Evolutionary conservation across 345 rosid species (phyloP), one percentile per base, ranked within the genome.

Genomic region (Eutrema japonicum): DNA sequence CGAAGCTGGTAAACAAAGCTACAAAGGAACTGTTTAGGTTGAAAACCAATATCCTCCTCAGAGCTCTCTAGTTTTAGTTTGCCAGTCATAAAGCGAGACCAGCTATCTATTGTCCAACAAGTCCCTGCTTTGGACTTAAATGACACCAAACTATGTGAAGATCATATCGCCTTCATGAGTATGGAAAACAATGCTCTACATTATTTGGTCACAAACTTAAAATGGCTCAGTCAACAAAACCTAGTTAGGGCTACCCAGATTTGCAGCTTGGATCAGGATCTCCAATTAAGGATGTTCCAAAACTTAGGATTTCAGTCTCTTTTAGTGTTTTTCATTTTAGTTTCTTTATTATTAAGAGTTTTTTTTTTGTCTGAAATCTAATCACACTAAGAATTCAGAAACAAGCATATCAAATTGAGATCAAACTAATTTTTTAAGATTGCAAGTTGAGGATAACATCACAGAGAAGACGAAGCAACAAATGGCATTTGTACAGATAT

Each of bases 401-500:
- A 50, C 60, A 72, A 40, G 36, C 14, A 50, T 4, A 22, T 52
- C 29, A 26, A 41, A 72, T 9, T 50, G 26, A 12, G 22, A 73
- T 73, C 71, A 73, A 56, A 66, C 42, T 35, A 47, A 56, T 56
- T 49, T 22, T 7, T 43, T 64, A 41, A 61, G 35, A 71, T 61
- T 62, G 62, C 54, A 43, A 22, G 38, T 63, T 53, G 55, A 33
- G 46, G 2, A 43, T 72, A 63, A 42, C 33, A 62, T 4, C 27
- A 64, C 30, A 64, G 7, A 56, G 11, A 64, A 51, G 47, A 51
- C 12, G 59, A 9, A 12, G 16, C 42, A 60, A 75, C 63, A 42
- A 50, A 75, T 14, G 68, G 63, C 73, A 75, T 67, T 8, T 41
- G 62, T 66, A 59, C 40, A 75, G 27, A 75, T 45, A 56, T 37